Percentiles rank a stretch among this genome's conserved stretches.
These are phyloP conservation scores for Podaxis rugospora DNA, from an alignment of 768 basidiomycete genomes.

Conservation along the genomic window DNA sequence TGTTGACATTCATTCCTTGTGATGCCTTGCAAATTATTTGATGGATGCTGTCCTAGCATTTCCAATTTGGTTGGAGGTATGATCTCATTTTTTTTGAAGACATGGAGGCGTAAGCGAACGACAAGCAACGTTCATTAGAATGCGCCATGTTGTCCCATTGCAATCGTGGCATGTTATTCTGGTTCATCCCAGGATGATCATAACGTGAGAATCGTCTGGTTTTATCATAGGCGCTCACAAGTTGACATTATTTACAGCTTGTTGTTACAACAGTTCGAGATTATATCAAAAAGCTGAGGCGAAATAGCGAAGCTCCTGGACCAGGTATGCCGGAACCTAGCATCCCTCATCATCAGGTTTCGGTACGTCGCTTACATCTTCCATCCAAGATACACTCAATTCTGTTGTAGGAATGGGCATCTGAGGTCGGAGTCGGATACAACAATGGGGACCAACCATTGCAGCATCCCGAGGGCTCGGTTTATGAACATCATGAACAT, in stretches of 20 bases:
- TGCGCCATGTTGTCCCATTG: slow-evolving; percentile 80
- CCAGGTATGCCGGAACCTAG: slow-evolving; percentile 29
- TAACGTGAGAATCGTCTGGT: slow-evolving; percentile 38
- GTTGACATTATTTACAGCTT: slow-evolving; percentile 36
- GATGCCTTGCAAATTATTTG: slow-evolving; percentile 1
- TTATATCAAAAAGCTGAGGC: slow-evolving; percentile 58
- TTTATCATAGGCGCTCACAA: not conserved
- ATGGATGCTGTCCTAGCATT: slow-evolving; percentile 48
- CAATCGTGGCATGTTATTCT: slow-evolving; percentile 73
- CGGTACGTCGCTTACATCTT: slow-evolving; percentile 15
- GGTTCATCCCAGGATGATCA: slow-evolving; percentile 82
- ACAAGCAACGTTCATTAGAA: slow-evolving; percentile 41
- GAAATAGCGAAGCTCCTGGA: slow-evolving; percentile 28
- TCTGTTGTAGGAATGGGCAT: slow-evolving; percentile 2
- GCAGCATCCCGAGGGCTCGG: not conserved
- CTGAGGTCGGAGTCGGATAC: not conserved
- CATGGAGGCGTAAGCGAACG: not conserved
- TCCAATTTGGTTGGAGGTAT: slow-evolving; percentile 81
- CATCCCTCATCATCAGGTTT: slow-evolving; percentile 23
- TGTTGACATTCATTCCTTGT: not conserved
- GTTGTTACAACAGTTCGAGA: slow-evolving; percentile 63
- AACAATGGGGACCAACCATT: not conserved
- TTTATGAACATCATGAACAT: not conserved
- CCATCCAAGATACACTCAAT: not conserved
- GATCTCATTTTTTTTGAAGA: slow-evolving; percentile 6